Evolutionary conservation across 2,329 filamentous ascomycete species (phyloP).

Genomic region (Fusarium drepaniforme): DNA sequence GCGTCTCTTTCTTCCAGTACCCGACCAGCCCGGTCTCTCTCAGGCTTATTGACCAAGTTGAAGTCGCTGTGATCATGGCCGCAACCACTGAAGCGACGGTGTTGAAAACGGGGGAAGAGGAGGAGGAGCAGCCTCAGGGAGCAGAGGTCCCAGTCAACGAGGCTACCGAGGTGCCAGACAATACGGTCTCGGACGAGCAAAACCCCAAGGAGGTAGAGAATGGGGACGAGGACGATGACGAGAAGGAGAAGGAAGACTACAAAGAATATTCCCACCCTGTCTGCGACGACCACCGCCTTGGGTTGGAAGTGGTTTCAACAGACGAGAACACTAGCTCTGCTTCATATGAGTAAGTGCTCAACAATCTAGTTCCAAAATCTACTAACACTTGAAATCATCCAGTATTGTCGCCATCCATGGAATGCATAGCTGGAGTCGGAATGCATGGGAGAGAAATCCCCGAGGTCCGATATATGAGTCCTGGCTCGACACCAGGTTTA

Average conservation of each 20-base stretch:
- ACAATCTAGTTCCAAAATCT: not conserved
- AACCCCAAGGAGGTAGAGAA: not conserved
- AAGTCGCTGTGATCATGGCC: not conserved
- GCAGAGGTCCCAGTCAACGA: not conserved
- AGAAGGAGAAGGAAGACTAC: not conserved
- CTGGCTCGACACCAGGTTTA: not conserved
- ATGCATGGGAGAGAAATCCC: not conserved
- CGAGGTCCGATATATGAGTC: not conserved
- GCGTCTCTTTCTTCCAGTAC: not conserved
- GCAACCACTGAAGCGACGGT: not conserved
- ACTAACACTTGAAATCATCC: not conserved
- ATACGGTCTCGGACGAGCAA: not conserved
- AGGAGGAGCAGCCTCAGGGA: not conserved
- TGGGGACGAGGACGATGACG: fast-evolving
- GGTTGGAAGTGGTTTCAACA: not conserved
- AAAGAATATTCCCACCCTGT: not conserved
- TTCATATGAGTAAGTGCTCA: not conserved
- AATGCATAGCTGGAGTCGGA: not conserved
- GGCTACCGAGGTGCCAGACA: not conserved
- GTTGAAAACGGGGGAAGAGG: not conserved
- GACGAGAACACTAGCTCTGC: not conserved
- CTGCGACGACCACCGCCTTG: not conserved
- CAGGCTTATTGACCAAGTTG: not conserved
- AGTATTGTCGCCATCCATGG: not conserved
- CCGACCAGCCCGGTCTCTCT: not conserved